A percentile compares a stretch with the other conserved stretches of the same genome.
Conservation (phyloP, 2,329 filamentous ascomycete genomes). For the Penicillium capsulatum region DNA sequence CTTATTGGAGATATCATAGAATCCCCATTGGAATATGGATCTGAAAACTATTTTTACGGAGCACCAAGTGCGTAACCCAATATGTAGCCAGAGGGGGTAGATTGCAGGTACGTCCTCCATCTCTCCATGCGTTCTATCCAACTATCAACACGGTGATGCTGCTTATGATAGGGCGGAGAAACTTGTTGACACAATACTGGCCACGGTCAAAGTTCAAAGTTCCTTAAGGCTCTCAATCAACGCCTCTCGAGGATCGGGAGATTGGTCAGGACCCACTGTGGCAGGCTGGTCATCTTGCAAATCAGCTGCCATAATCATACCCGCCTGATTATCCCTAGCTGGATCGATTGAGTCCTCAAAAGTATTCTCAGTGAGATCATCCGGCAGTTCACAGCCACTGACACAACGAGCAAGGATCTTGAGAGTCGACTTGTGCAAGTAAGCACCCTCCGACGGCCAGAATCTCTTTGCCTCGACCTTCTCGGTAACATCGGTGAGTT, state of each 20-base stretch:
- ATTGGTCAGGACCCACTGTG: neutral
- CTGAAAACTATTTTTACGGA: too few relatives aligned
- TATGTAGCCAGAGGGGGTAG: too few relatives aligned
- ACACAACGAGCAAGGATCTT: slow-evolving; percentile 8
- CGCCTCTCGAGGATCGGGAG: neutral
- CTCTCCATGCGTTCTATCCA: neutral
- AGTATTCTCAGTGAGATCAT: slow-evolving; percentile 3
- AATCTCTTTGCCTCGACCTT: slow-evolving; percentile 9
- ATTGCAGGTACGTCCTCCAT: neutral
- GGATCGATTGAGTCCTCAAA: slow-evolving; percentile 1
- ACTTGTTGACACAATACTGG: slow-evolving; percentile 1
- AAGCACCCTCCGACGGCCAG: slow-evolving; percentile 9
- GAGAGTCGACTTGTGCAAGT: slow-evolving; percentile 10
- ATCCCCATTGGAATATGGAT: too few relatives aligned
- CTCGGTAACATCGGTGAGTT: neutral
- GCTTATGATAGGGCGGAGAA: neutral
- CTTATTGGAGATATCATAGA: too few relatives aligned
- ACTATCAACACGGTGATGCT: neutral
- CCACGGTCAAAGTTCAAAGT: neutral
- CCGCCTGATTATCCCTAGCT: neutral
- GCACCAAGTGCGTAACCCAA: too few relatives aligned
- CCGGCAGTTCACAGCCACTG: slow-evolving; percentile 9
- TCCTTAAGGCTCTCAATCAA: neutral
- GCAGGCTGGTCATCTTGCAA: slow-evolving; percentile 1
- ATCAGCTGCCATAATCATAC: slow-evolving; percentile 1